Evolutionary conservation across 2,329 filamentous ascomycete species (phyloP).

Genomic region (Diplodia sapinea): DNA sequence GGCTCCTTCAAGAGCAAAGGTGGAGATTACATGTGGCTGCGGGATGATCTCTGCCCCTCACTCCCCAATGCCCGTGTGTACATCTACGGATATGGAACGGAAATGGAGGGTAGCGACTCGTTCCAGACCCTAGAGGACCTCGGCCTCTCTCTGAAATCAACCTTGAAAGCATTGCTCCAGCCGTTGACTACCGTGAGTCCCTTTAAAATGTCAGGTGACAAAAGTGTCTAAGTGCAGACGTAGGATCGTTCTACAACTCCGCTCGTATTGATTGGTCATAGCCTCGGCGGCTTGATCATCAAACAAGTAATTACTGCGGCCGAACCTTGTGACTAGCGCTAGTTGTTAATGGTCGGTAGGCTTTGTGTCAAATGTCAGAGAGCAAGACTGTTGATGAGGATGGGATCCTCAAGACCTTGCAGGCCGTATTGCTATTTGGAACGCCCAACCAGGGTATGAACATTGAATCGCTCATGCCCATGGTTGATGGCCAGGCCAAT

Average conservation of each 20-base stretch:
- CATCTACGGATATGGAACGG: conserved; percentile 38
- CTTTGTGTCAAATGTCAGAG: conserved; percentile 5
- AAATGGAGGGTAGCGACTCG: not conserved
- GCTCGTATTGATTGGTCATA: conserved; percentile 2
- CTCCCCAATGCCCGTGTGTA: conserved; percentile 37
- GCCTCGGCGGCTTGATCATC: conserved; percentile 5
- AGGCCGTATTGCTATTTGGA: conserved; percentile 1
- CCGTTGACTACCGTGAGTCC: not conserved
- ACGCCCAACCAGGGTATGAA: conserved; percentile 14
- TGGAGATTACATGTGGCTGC: conserved; percentile 41
- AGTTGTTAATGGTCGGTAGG: not conserved
- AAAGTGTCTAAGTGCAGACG: too few relatives aligned
- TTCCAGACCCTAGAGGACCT: conserved; percentile 1
- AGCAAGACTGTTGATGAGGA: not conserved
- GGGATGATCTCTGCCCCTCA: conserved; percentile 38
- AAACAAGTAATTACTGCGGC: not conserved
- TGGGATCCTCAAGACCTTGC: not conserved
- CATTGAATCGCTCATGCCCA: not conserved
- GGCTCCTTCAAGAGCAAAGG: conserved; percentile 41
- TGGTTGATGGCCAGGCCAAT: not conserved
- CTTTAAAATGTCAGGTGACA: too few relatives aligned
- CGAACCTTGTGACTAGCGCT: not conserved
- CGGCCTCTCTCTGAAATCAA: not conserved
- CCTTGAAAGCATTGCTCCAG: not conserved
- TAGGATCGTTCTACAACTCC: not conserved